phyloP scores from a whole-genome alignment of 305 asterid genomes.

The Rubia tinctorum region DNA sequence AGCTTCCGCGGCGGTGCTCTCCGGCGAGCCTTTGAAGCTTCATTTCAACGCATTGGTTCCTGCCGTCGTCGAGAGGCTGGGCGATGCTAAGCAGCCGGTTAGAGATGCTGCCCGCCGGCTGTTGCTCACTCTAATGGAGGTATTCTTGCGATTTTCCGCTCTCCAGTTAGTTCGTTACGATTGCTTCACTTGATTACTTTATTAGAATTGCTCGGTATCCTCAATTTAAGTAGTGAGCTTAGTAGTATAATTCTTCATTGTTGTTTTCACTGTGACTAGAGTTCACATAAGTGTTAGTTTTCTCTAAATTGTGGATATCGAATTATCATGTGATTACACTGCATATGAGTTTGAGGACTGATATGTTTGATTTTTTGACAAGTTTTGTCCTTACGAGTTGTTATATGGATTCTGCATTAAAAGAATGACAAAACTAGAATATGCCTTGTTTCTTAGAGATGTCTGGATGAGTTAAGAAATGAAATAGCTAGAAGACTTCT shows the following conservation, averaged over 20 bases:
- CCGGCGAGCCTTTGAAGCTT: slow-evolving; percentile 94
- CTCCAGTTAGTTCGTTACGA: background rate
- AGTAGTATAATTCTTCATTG: background rate
- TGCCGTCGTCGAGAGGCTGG: slow-evolving; percentile 86
- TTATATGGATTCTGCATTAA: background rate
- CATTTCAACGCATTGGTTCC: slow-evolving; percentile 97
- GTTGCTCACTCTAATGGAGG: slow-evolving; percentile 96
- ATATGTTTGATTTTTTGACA: background rate
- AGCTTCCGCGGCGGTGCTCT: slow-evolving; percentile 90
- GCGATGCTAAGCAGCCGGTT: slow-evolving; percentile 93
- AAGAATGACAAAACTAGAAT: background rate
- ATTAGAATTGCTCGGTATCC: background rate
- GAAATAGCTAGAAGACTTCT: background rate
- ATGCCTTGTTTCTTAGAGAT: background rate
- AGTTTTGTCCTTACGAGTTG: background rate
- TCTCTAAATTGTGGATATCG: background rate
- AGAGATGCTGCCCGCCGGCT: slow-evolving; percentile 88
- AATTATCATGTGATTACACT: background rate
- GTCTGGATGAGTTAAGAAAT: background rate
- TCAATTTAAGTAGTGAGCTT: background rate
- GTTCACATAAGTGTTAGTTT: background rate
- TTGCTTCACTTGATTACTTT: background rate
- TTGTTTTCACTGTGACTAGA: background rate
- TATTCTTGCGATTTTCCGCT: slow-evolving; percentile 15
- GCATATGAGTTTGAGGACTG: background rate